Percentiles rank a stretch among this genome's conserved stretches.
phyloP scores from a whole-genome alignment of 2,329 filamentous ascomycete genomes.

The Aureobasidium uvarum region DNA sequence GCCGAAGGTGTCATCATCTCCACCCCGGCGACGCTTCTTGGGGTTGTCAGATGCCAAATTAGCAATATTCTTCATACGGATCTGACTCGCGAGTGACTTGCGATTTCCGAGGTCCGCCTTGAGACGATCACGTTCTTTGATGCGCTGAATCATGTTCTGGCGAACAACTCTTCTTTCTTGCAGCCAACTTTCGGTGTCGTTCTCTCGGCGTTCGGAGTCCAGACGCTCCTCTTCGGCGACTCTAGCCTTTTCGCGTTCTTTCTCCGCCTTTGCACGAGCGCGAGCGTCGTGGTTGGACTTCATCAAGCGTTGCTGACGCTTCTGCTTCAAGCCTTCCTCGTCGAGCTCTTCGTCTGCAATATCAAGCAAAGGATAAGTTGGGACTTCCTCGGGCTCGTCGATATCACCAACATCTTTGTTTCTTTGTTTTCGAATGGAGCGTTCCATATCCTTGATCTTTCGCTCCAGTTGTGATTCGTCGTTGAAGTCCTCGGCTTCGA shows the following conservation, averaged over 20 bases:
- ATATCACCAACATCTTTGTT: slow-evolving; percentile 89
- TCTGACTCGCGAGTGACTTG: slow-evolving; percentile 92
- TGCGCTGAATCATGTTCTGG: slow-evolving; percentile 68
- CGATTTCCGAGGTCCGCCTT: slow-evolving; percentile 95
- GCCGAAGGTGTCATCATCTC: slow-evolving; percentile 94
- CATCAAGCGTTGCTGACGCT: slow-evolving; percentile 85
- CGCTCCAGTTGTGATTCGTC: slow-evolving; percentile 85
- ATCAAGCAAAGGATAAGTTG: slow-evolving; percentile 84
- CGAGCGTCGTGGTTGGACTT: slow-evolving; percentile 95
- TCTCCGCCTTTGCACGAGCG: slow-evolving; percentile 91
- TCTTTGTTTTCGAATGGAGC: slow-evolving; percentile 80
- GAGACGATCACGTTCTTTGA: slow-evolving; percentile 89
- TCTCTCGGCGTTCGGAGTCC: slow-evolving; percentile 79
- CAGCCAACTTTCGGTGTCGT: slow-evolving; percentile 83
- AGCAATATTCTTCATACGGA: slow-evolving; percentile 97
- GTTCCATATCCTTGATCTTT: slow-evolving; percentile 83
- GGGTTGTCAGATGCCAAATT: slow-evolving; percentile 91
- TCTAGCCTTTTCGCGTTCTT: slow-evolving; percentile 86
- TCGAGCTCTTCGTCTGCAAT: slow-evolving; percentile 89
- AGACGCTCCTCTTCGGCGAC: slow-evolving; percentile 77
- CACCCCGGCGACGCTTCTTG: slow-evolving; percentile 74
- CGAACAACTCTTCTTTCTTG: slow-evolving; percentile 74
- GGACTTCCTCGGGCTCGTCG: slow-evolving; percentile 71
- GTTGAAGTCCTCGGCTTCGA: slow-evolving; percentile 89
- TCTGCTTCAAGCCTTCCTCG: slow-evolving; percentile 85